phyloP scores from a whole-genome alignment of 169 alveolate species.

The Plasmodium falciparum region DNA sequence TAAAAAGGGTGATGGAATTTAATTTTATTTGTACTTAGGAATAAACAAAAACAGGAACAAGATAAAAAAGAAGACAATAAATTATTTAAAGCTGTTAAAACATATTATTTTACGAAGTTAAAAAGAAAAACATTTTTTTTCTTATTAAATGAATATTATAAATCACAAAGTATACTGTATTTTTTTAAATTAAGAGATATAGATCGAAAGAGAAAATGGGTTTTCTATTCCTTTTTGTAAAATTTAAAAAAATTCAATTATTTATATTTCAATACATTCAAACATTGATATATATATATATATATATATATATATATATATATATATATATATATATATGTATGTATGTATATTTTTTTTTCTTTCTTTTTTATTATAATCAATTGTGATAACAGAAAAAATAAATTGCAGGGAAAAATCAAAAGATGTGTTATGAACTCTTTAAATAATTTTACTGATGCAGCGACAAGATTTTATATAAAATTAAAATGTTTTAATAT shows the following conservation, averaged over 20 bases:
- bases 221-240: slow-evolving; percentile 48
- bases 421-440: slow-evolving; percentile 43
- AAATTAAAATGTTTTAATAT: slow-evolving; percentile 37
- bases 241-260: background rate
- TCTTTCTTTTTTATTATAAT: slow-evolving; percentile 8
- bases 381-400: slow-evolving; percentile 32
- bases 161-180: slow-evolving; percentile 41
- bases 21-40: slow-evolving; percentile 14
- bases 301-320: background rate
- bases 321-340: background rate
- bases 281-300: background rate
- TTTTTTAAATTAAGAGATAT: slow-evolving; percentile 45
- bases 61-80: slow-evolving; percentile 47
- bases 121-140: slow-evolving; percentile 43
- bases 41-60: slow-evolving; percentile 54
- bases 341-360: slow-evolving; percentile 2
- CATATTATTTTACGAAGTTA: slow-evolving; percentile 23
- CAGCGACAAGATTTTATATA: slow-evolving; percentile 19
- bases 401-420: slow-evolving; percentile 34
- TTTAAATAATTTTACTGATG: slow-evolving; percentile 22
- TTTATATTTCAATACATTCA: no score
- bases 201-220: slow-evolving; percentile 47
- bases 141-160: slow-evolving; percentile 50
- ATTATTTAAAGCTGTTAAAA: slow-evolving; percentile 44
- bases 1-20: background rate